Evolutionary conservation across 805 yeast species (phyloP).

Genomic region (Teunomyces cretensis): DNA sequence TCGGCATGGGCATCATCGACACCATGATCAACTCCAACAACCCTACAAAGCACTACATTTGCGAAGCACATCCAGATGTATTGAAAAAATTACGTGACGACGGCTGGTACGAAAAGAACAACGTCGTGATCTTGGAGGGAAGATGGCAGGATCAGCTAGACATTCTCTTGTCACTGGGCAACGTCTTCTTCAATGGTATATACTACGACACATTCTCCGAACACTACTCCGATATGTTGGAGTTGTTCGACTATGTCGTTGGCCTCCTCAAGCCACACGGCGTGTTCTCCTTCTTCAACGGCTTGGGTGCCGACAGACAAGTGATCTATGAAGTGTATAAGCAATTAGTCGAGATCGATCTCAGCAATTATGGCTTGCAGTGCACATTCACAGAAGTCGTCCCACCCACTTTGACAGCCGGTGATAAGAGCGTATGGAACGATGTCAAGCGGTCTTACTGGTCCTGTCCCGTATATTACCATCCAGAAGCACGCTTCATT

Average conservation of each 20-base stretch:
- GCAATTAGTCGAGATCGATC: conserved; percentile 75
- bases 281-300: conserved; percentile 87
- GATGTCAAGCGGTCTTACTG: conserved; percentile 63
- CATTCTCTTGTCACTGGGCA: conserved; percentile 55
- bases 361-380: conserved; percentile 72
- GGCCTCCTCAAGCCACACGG: conserved; percentile 84
- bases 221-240: conserved; percentile 85
- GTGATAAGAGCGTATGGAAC: conserved; percentile 54
- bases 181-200: conserved; percentile 83
- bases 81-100: conserved; percentile 61
- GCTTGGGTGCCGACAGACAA: conserved; percentile 51
- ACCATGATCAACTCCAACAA: conserved; percentile 51
- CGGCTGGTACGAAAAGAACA: conserved; percentile 79
- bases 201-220: conserved; percentile 94
- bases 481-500: conserved; percentile 57
- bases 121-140: conserved; percentile 79
- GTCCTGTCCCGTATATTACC: conserved; percentile 67
- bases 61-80: conserved; percentile 95
- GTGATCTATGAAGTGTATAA: conserved; percentile 68
- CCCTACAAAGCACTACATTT: conserved; percentile 78
- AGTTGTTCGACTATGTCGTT: conserved; percentile 75
- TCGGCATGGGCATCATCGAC: conserved; percentile 97
- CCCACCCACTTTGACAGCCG: conserved; percentile 43
- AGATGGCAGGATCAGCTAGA: conserved; percentile 88
- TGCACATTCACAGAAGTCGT: conserved; percentile 53